These are phyloP conservation scores for Diplodia scrobiculata DNA, from an alignment of 2,329 filamentous ascomycete genomes.

Conservation along the genomic window DNA sequence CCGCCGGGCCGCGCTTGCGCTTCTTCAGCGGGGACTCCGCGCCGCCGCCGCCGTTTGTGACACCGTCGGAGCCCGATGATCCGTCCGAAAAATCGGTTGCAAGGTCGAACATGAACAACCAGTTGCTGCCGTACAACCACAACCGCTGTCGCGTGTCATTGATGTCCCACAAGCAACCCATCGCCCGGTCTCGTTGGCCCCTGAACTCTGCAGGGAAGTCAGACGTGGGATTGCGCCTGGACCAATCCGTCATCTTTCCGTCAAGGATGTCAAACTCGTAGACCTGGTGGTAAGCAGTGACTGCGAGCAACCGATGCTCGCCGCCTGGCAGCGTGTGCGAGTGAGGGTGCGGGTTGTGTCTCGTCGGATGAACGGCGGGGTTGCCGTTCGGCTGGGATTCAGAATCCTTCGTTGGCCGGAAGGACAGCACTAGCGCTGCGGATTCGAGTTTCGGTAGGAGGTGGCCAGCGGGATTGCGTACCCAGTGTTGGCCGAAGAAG, in stretches of 20 bases:
- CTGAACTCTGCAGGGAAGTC: constrained; percentile 74
- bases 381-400: constrained; percentile 47
- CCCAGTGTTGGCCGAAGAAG: constrained; percentile 69
- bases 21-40: constrained; percentile 37
- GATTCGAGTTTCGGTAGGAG: constrained; percentile 51
- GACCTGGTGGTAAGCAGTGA: constrained; percentile 68
- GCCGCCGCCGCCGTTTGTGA: constrained; percentile 18
- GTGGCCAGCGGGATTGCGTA: constrained; percentile 67
- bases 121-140: constrained; percentile 85
- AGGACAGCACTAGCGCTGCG: constrained; percentile 50
- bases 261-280: constrained; percentile 77
- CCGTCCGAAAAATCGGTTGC: constrained; percentile 63
- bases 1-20: constrained; percentile 31
- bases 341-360: constrained; percentile 56
- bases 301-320: constrained; percentile 60
- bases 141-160: constrained; percentile 58
- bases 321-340: constrained; percentile 58
- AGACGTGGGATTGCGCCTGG: constrained; percentile 75
- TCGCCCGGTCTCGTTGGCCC: constrained; percentile 74
- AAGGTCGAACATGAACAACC: constrained; percentile 91
- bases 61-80: constrained; percentile 28
- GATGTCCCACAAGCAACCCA: constrained; percentile 82
- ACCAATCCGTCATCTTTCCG: constrained; percentile 81
- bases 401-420: constrained; percentile 43
- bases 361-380: constrained; percentile 53